A percentile compares a stretch with the other conserved stretches of the same genome.
Conservation (phyloP, 2,329 filamentous ascomycete genomes). For the Penicillium capsulatum region DNA sequence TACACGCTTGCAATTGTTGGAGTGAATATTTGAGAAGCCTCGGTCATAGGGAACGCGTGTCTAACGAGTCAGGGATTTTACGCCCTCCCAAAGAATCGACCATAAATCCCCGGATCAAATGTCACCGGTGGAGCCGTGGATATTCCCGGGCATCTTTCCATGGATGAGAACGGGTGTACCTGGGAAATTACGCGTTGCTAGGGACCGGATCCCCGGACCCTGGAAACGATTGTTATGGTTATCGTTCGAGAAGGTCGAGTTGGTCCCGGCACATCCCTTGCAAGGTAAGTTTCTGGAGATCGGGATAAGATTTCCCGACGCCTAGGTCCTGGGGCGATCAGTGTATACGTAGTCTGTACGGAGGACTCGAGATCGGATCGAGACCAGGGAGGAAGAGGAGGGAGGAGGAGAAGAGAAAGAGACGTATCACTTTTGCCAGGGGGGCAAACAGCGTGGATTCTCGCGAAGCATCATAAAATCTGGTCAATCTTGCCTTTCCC, state of each 20-base stretch:
- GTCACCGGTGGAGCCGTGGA: slow-evolving; percentile 2
- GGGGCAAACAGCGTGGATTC: slow-evolving; percentile 22
- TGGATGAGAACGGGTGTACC: no score
- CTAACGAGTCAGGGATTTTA: no score
- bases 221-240: no score
- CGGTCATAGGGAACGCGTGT: no score
- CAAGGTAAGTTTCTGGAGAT: no score
- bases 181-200: slow-evolving; percentile 4
- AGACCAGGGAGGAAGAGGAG: background rate
- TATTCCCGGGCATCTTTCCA: slow-evolving; percentile 1
- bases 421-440: slow-evolving; percentile 8
- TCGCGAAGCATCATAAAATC: no score
- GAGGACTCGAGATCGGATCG: background rate
- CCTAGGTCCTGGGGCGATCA: slow-evolving; percentile 9
- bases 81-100: no score
- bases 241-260: slow-evolving; percentile 6
- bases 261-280: background rate
- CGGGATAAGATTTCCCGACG: slow-evolving; percentile 8
- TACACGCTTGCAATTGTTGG: no score
- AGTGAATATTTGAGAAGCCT: no score
- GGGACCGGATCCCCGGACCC: slow-evolving; percentile 1
- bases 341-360: background rate
- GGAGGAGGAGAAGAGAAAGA: no score
- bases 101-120: background rate
- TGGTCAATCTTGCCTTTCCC: slow-evolving; percentile 9